A percentile compares a stretch with the other conserved stretches of the same genome.
Conservation (phyloP, 2,329 filamentous ascomycete genomes). For the Calonectria multiphialidica region DNA sequence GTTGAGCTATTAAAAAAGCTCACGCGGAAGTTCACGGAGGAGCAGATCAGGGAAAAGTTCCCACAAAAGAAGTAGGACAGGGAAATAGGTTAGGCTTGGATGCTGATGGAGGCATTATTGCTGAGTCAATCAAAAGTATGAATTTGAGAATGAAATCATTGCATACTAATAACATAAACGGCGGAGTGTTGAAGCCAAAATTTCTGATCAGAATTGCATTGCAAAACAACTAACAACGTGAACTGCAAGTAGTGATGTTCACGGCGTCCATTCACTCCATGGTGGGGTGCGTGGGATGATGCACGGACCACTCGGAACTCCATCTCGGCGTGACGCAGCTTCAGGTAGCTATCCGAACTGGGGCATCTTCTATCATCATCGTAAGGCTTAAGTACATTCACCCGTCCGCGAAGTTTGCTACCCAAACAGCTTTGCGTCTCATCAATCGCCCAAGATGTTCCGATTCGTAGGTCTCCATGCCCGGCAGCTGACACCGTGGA, state of each 20-base stretch:
- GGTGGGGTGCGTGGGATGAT: constrained; percentile 16
- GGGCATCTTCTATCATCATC: constrained; percentile 39
- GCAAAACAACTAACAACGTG: background rate
- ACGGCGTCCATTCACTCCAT: background rate
- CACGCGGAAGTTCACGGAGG: constrained; percentile 40
- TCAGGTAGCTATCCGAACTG: constrained; percentile 44
- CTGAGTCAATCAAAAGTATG: background rate
- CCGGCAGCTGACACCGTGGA: too few relatives aligned
- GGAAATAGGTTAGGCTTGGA: background rate
- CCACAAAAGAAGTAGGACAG: constrained; percentile 22
- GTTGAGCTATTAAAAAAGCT: constrained; percentile 37
- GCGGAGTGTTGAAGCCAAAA: background rate
- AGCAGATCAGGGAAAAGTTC: constrained; percentile 39
- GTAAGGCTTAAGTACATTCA: constrained; percentile 15
- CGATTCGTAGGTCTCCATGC: constrained; percentile 55
- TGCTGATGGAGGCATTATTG: background rate
- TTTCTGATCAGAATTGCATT: background rate
- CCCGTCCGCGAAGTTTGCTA: constrained; percentile 5
- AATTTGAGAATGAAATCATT: background rate
- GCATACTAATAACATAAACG: background rate
- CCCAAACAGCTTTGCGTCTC: background rate
- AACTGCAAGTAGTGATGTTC: background rate
- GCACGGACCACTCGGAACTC: constrained; percentile 38
- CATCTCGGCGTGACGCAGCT: constrained; percentile 41
- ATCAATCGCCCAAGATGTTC: constrained; percentile 54